Percentiles rank a stretch among this genome's conserved stretches.
Conservation (phyloP, 2,329 filamentous ascomycete species). For the Cladosporium colombiae region DNA sequence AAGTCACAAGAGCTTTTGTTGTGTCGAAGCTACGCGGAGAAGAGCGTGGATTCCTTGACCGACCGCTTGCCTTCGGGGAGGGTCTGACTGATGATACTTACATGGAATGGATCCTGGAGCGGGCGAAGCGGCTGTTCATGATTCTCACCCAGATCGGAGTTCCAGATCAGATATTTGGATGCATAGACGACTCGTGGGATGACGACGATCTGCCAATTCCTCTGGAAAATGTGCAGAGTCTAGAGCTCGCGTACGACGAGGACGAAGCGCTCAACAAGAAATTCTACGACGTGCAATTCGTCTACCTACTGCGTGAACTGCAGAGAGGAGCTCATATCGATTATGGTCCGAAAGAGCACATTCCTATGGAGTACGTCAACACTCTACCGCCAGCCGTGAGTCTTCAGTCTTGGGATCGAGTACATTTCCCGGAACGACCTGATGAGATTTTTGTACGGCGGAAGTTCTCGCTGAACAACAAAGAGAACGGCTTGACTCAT, state of each 20-base stretch:
- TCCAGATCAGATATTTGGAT: conserved; percentile 71
- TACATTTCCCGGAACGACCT: conserved; percentile 64
- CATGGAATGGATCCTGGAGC: conserved; percentile 73
- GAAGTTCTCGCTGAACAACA: conserved; percentile 35
- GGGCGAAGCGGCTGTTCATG: conserved; percentile 69
- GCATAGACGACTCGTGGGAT: conserved; percentile 76
- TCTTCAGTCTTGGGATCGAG: conserved; percentile 57
- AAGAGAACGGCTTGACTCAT: conserved; percentile 29
- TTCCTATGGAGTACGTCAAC: conserved; percentile 68
- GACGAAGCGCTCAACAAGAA: conserved; percentile 66
- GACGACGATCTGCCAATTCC: conserved; percentile 73
- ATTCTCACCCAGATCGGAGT: conserved; percentile 69
- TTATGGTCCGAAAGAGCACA: conserved; percentile 67
- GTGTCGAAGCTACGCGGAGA: conserved; percentile 63
- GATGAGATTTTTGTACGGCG: conserved; percentile 50
- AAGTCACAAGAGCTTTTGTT: conserved; percentile 69
- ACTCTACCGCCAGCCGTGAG: conserved; percentile 53
- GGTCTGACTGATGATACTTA: conserved; percentile 72
- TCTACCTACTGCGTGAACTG: conserved; percentile 67
- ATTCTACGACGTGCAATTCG: conserved; percentile 71
- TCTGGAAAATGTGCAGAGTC: conserved; percentile 63
- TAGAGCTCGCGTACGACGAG: conserved; percentile 60
- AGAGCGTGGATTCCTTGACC: conserved; percentile 63
- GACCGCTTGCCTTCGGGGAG: conserved; percentile 66
- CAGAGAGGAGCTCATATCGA: conserved; percentile 61